Evolutionary conservation across 1,284 basidiomycete species (phyloP).

Genomic region (Coriolopsis trogii): DNA sequence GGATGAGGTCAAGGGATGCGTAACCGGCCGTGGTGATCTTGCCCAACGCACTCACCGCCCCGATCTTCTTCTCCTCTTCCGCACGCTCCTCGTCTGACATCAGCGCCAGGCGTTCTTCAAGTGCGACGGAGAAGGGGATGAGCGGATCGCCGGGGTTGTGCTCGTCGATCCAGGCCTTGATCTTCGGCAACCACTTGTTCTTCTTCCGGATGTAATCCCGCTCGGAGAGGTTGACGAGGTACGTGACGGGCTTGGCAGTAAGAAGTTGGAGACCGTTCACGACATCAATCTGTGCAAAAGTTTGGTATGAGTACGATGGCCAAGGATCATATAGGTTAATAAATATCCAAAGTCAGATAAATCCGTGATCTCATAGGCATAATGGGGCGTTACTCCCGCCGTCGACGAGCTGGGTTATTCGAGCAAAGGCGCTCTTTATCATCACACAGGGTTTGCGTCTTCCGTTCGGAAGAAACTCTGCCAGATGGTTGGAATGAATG

Average conservation of each 20-base stretch:
- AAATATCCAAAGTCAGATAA: conserved; percentile 44
- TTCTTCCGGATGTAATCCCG: conserved; percentile 96
- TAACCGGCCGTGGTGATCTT: conserved; percentile 97
- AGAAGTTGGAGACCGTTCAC: conserved; percentile 92
- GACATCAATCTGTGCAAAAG: conserved; percentile 79
- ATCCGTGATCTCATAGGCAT: conserved; percentile 59
- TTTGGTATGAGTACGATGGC: conserved; percentile 6
- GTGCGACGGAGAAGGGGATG: conserved; percentile 96
- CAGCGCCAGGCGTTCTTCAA: conserved; percentile 87
- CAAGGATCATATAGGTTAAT: neutral
- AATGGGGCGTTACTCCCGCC: conserved; percentile 64
- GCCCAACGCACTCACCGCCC: conserved; percentile 74
- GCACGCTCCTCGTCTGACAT: conserved; percentile 75
- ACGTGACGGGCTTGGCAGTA: conserved; percentile 97
- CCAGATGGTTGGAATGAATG: conserved; percentile 8
- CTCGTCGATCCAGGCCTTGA: conserved; percentile 98
- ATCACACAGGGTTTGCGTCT: too few species aligned
- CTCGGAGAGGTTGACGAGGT: conserved; percentile 98
- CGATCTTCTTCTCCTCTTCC: conserved; percentile 76
- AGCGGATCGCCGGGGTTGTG: conserved; percentile 96
- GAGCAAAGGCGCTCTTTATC: conserved; percentile 39
- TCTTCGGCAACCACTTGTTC: conserved; percentile 99
- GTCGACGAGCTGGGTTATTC: conserved; percentile 42
- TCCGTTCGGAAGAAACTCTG: too few species aligned
- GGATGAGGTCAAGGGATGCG: conserved; percentile 84